A percentile compares a stretch with the other conserved stretches of the same genome.
Evolutionary conservation across 768 basidiomycete species (phyloP).

Genomic region (Psilocybe tampanensis): DNA sequence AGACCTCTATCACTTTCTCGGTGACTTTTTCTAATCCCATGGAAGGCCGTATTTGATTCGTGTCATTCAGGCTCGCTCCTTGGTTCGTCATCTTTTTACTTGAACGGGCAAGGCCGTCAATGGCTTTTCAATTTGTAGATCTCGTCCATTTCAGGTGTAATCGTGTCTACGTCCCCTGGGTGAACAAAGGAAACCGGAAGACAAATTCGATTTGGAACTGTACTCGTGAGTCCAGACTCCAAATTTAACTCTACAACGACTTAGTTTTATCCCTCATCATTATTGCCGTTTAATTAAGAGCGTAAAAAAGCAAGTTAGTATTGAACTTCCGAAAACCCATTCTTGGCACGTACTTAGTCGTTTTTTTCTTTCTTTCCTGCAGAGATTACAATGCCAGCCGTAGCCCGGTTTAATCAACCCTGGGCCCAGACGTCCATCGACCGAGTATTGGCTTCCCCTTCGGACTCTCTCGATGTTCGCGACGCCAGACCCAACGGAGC

Average conservation of each 20-base stretch:
- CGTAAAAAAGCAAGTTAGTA: constrained; percentile 16
- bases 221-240: constrained; percentile 24
- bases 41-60: constrained; percentile 37
- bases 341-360: too few relatives aligned
- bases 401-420: constrained; percentile 1
- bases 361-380: not conserved
- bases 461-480: not conserved
- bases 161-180: constrained; percentile 48
- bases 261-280: not conserved
- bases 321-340: not conserved
- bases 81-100: constrained; percentile 23
- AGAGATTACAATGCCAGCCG: constrained; percentile 15
- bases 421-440: constrained; percentile 20
- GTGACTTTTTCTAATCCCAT: not conserved
- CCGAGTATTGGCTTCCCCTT: constrained; percentile 9
- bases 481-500: not conserved
- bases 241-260: not conserved
- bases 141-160: constrained; percentile 47
- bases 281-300: not conserved
- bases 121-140: constrained; percentile 27
- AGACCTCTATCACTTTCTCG: constrained; percentile 9
- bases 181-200: constrained; percentile 41
- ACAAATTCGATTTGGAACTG: constrained; percentile 35
- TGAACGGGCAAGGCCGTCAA: not conserved
- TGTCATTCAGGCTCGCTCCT: constrained; percentile 45